These are phyloP conservation scores for Cyamopsis tetragonoloba DNA, from an alignment of 306 rosid species.

Conservation along the genomic window DNA sequence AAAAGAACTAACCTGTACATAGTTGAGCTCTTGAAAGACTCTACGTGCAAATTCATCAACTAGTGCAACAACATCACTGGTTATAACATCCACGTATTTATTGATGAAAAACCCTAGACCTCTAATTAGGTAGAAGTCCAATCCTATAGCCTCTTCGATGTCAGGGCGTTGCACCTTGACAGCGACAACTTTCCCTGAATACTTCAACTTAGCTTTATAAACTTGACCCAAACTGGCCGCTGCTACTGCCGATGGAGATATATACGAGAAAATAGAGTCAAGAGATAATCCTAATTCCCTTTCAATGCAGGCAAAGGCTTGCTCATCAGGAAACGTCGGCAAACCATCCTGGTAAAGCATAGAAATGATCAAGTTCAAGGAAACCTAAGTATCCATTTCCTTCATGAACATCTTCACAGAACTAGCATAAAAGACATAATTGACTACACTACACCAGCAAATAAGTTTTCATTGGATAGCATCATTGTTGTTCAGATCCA, in stretches of 20 bases:
- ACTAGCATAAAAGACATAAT: neutral
- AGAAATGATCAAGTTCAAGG: constrained; percentile 18
- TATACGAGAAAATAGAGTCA: constrained; percentile 64
- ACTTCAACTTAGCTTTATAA: constrained; percentile 71
- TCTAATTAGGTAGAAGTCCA: constrained; percentile 85
- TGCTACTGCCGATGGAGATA: constrained; percentile 81
- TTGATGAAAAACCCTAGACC: constrained; percentile 70
- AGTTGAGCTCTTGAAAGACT: constrained; percentile 96
- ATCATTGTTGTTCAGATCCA: neutral
- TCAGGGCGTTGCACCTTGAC: constrained; percentile 96
- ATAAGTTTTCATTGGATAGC: neutral
- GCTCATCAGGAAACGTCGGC: constrained; percentile 80
- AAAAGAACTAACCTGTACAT: constrained; percentile 77
- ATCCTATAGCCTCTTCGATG: constrained; percentile 86
- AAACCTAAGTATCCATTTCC: constrained; percentile 21
- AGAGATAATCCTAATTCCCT: constrained; percentile 66
- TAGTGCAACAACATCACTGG: constrained; percentile 82
- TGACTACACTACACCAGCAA: neutral
- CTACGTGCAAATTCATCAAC: constrained; percentile 87
- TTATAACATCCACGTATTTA: constrained; percentile 70
- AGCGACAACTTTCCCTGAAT: constrained; percentile 70
- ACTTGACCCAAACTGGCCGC: constrained; percentile 99
- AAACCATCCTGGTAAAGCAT: constrained; percentile 70
- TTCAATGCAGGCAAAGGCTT: constrained; percentile 88
- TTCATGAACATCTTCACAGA: neutral